These are phyloP conservation scores for Rubroboletus pulcherrimus DNA, from an alignment of 768 basidiomycete species.

Conservation along the genomic window DNA sequence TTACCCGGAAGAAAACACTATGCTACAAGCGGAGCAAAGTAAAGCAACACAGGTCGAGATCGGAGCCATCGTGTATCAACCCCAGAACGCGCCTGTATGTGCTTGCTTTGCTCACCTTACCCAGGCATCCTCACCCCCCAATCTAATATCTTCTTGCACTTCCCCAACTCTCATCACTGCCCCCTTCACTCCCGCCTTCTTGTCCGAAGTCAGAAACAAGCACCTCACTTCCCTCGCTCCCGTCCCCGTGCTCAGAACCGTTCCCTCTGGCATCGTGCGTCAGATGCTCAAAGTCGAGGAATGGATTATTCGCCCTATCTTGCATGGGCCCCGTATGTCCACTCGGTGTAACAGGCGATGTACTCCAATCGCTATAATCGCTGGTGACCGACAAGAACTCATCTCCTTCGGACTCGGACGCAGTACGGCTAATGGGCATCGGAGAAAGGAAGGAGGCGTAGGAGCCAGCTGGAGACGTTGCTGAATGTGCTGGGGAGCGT, in stretches of 20 bases:
- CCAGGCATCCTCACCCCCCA: not conserved
- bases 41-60: not conserved
- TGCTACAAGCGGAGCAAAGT: not conserved
- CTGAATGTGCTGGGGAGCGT: not conserved
- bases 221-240: slow-evolving; percentile 21
- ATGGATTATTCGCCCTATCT: slow-evolving; percentile 18
- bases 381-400: slow-evolving; percentile 27
- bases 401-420: slow-evolving; percentile 22
- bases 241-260: slow-evolving; percentile 2
- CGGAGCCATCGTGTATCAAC: not conserved
- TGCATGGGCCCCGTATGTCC: not conserved
- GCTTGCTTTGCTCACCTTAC: not conserved
- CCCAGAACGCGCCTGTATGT: not conserved
- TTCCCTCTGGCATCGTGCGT: not conserved
- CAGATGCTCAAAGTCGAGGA: slow-evolving; percentile 22
- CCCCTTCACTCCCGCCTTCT: slow-evolving; percentile 17
- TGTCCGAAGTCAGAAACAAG: slow-evolving; percentile 9
- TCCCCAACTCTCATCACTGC: slow-evolving; percentile 26
- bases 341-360: not conserved
- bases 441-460: slow-evolving; percentile 27
- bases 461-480: slow-evolving; percentile 19
- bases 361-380: slow-evolving; percentile 14
- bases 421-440: slow-evolving; percentile 12
- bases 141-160: slow-evolving; percentile 18
- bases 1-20: not conserved